These are phyloP conservation scores for Gnomoniopsis sp. DNA, from an alignment of 2,329 filamentous ascomycete species.

Conservation along the genomic window DNA sequence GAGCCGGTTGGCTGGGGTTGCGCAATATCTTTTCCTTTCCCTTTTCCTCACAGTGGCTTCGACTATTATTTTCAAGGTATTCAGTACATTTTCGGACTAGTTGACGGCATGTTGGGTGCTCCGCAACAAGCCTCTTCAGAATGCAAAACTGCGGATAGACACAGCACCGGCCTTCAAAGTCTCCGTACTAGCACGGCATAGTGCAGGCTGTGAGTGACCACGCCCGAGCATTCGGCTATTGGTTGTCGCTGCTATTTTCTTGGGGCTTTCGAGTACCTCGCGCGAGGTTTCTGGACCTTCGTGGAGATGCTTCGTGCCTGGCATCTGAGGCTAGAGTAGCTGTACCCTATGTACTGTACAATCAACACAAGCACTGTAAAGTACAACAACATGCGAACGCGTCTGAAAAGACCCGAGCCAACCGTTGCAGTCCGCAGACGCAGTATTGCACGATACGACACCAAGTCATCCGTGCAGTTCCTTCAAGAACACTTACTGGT, in stretches of 20 bases:
- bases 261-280: background rate
- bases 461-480: too few species aligned
- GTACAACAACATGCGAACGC: too few species aligned
- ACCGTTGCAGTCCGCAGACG: too few species aligned
- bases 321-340: too few species aligned
- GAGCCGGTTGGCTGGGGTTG: slow-evolving; percentile 2
- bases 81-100: background rate
- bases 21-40: slow-evolving; percentile 1
- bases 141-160: too few species aligned
- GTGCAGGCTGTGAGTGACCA: background rate
- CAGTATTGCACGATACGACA: too few species aligned
- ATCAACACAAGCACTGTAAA: too few species aligned
- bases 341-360: too few species aligned
- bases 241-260: background rate
- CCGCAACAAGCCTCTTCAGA: background rate
- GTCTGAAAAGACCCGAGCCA: too few species aligned
- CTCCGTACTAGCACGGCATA: background rate
- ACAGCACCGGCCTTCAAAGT: background rate
- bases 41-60: slow-evolving; percentile 12
- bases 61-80: slow-evolving; percentile 5
- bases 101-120: background rate
- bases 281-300: too few species aligned
- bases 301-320: too few species aligned
- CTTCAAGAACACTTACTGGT: too few species aligned
- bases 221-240: background rate